Conservation (phyloP, 768 basidiomycete genomes). For the Tephrocybe sp. region DNA sequence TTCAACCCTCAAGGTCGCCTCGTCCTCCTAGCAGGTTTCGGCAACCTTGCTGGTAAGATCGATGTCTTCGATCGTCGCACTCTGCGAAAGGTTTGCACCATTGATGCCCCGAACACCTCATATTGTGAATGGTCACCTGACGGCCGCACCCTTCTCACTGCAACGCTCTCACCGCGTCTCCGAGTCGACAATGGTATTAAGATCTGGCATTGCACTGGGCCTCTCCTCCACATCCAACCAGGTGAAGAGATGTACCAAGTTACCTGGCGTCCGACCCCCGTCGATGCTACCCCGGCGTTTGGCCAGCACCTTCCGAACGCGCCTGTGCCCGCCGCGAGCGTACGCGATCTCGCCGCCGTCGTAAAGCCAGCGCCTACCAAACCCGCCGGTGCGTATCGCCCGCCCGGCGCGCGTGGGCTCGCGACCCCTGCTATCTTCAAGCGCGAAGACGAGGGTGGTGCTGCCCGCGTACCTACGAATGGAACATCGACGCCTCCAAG, state of each 20-base stretch:
- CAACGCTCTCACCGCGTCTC: conserved; percentile 91
- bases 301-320: conserved; percentile 64
- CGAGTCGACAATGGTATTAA: conserved; percentile 98
- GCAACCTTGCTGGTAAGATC: conserved; percentile 93
- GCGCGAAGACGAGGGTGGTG: conserved; percentile 87
- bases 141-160: conserved; percentile 90
- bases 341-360: conserved; percentile 44
- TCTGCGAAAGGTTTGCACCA: conserved; percentile 72
- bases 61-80: conserved; percentile 90
- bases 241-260: conserved; percentile 91
- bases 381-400: conserved; percentile 12
- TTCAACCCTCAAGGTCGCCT: conserved; percentile 95
- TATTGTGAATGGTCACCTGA: conserved; percentile 96
- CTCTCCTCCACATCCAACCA: conserved; percentile 80
- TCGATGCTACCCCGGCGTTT: conserved; percentile 69
- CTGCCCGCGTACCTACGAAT: conserved; percentile 46
- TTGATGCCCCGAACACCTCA: conserved; percentile 92
- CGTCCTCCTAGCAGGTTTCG: conserved; percentile 90
- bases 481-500: conserved; percentile 62
- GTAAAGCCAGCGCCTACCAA: conserved; percentile 57
- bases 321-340: conserved; percentile 63
- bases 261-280: conserved; percentile 74
- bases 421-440: conserved; percentile 88
- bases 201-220: conserved; percentile 91
- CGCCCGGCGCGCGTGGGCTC: conserved; percentile 89